Evolutionary conservation across 2,329 filamentous ascomycete genomes (phyloP).

Genomic region (Aureobasidium sp.): DNA sequence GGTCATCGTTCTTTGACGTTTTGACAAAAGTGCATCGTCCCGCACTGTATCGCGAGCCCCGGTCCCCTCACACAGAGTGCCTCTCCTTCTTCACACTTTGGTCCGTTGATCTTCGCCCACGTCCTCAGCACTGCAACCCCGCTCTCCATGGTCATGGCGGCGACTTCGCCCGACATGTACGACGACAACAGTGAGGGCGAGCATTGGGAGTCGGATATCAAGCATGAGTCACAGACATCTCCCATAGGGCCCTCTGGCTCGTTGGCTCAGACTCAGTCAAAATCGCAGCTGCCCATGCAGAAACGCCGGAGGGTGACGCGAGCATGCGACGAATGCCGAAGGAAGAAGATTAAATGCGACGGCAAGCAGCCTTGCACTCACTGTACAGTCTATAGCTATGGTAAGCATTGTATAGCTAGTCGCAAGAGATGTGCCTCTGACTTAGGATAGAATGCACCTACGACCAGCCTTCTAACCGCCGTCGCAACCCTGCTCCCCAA

Average conservation of each 20-base stretch:
- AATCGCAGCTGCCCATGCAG: slow-evolving; percentile 25
- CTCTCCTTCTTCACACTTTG: neutral
- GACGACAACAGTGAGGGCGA: slow-evolving; percentile 26
- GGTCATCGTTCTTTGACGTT: slow-evolving; percentile 10
- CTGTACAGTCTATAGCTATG: slow-evolving; percentile 97
- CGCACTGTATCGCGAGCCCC: neutral
- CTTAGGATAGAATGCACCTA: slow-evolving; percentile 72
- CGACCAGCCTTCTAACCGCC: slow-evolving; percentile 86
- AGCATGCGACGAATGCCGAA: slow-evolving; percentile 80
- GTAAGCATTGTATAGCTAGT: slow-evolving; percentile 44
- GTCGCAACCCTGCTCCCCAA: slow-evolving; percentile 83
- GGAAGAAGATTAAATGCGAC: slow-evolving; percentile 54
- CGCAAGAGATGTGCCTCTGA: slow-evolving; percentile 1
- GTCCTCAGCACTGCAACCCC: neutral
- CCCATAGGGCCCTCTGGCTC: slow-evolving; percentile 18
- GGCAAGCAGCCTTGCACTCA: slow-evolving; percentile 62
- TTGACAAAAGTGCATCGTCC: slow-evolving; percentile 12
- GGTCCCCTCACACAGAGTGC: neutral
- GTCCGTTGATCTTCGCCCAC: neutral
- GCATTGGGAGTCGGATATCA: slow-evolving; percentile 25
- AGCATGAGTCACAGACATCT: slow-evolving; percentile 25
- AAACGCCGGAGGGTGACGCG: slow-evolving; percentile 83
- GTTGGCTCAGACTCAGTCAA: slow-evolving; percentile 19
- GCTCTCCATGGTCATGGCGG: slow-evolving; percentile 22
- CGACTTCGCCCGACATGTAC: slow-evolving; percentile 27